Evolutionary conservation across 345 rosid species (phyloP).

Genomic region (Salix arbutifolia): DNA sequence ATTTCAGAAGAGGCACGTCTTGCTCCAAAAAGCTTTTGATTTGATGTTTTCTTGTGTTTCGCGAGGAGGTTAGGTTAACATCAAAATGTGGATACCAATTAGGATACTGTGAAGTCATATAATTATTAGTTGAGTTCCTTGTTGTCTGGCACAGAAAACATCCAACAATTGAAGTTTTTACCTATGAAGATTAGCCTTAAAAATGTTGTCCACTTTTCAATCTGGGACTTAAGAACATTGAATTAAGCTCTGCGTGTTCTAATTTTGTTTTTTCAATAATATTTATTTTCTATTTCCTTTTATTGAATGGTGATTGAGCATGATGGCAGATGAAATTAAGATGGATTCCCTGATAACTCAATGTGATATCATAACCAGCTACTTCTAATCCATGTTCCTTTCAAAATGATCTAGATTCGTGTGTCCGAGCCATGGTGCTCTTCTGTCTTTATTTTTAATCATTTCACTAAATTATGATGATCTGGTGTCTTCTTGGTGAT

Average conservation of each 20-base stretch:
- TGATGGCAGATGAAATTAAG: conserved; percentile 12
- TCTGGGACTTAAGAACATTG: too few species aligned
- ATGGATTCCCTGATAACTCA: conserved; percentile 13
- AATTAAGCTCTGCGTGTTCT: too few species aligned
- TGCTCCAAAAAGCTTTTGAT: not conserved
- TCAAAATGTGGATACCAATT: not conserved
- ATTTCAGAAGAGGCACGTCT: not conserved
- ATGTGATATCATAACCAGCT: conserved; percentile 5
- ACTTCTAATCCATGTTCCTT: conserved; percentile 1
- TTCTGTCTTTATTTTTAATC: too few species aligned
- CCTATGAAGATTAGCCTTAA: not conserved
- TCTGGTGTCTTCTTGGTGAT: not conserved
- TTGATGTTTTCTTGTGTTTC: not conserved
- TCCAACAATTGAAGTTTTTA: not conserved
- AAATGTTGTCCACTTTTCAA: not conserved
- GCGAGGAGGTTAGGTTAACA: not conserved
- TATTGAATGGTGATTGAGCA: not conserved
- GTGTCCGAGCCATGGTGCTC: not conserved
- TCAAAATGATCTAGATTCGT: not conserved
- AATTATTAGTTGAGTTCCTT: too few species aligned
- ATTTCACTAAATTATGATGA: not conserved
- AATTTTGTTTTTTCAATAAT: not conserved
- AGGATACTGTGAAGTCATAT: not conserved
- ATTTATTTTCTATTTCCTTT: not conserved
- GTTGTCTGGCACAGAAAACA: too few species aligned